A percentile compares a stretch with the other conserved stretches of the same genome.
These are phyloP conservation scores for Periconia sp. DNA, from an alignment of 2,329 filamentous ascomycete genomes.

Conservation along the genomic window DNA sequence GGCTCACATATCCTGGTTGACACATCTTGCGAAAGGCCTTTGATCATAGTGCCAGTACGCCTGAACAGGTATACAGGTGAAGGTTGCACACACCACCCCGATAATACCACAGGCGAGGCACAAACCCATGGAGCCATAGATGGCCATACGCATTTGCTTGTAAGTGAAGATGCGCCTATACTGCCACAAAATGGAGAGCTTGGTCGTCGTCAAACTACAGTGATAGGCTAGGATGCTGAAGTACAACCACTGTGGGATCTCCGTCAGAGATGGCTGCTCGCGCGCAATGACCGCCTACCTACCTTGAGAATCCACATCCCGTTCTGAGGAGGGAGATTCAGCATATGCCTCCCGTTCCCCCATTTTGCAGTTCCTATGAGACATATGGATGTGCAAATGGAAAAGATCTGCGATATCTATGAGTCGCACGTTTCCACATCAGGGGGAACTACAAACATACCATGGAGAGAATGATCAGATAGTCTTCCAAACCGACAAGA, in stretches of 20 bases:
- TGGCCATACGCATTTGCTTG: slow-evolving; percentile 21
- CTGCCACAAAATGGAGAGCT: slow-evolving; percentile 31
- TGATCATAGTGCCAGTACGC: slow-evolving; percentile 24
- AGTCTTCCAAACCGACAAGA: slow-evolving; percentile 4
- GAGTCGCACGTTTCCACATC: not conserved
- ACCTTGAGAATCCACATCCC: slow-evolving; percentile 18
- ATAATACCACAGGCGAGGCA: slow-evolving; percentile 19
- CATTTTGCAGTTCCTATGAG: slow-evolving; percentile 1
- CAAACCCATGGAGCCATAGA: slow-evolving; percentile 22
- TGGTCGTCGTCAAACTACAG: slow-evolving; percentile 23
- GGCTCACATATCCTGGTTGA: slow-evolving; percentile 19
- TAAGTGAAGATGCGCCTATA: slow-evolving; percentile 30
- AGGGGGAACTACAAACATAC: not conserved
- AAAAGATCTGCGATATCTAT: not conserved
- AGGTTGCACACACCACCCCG: slow-evolving; percentile 15
- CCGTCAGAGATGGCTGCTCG: slow-evolving; percentile 3
- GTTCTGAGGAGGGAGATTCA: slow-evolving; percentile 20
- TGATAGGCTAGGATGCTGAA: slow-evolving; percentile 30
- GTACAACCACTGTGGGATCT: slow-evolving; percentile 19
- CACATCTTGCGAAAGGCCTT: slow-evolving; percentile 17
- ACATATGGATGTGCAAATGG: not conserved
- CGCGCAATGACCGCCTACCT: not conserved
- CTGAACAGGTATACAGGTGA: slow-evolving; percentile 23
- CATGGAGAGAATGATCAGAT: slow-evolving; percentile 8
- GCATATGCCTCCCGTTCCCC: slow-evolving; percentile 21